A percentile compares a stretch with the other conserved stretches of the same genome.
These are phyloP conservation scores for Pyricularia grisea DNA, from an alignment of 2,329 filamentous ascomycete genomes.

Conservation along the genomic window DNA sequence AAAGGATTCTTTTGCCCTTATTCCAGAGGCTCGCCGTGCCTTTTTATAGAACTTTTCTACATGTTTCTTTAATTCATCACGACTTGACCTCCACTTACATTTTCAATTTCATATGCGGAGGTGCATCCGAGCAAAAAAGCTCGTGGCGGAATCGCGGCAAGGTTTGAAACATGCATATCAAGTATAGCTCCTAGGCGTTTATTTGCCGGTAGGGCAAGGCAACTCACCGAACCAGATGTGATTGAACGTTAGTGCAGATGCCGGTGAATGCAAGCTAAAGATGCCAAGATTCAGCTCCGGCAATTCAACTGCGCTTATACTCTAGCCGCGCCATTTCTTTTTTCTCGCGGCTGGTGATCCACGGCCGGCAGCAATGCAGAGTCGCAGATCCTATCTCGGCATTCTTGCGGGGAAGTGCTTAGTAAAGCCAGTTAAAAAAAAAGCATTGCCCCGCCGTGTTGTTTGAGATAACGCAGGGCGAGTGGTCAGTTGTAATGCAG, in stretches of 20 bases:
- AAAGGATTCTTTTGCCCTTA: neutral
- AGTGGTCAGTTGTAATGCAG: neutral
- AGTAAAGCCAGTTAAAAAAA: neutral
- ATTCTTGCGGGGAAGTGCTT: neutral
- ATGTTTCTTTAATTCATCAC: neutral
- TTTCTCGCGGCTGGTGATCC: neutral
- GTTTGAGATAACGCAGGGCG: neutral
- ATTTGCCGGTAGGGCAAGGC: neutral
- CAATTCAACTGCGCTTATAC: neutral
- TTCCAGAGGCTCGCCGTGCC: neutral
- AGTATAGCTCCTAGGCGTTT: neutral
- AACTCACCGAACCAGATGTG: neutral
- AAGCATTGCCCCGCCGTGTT: no score
- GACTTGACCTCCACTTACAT: neutral
- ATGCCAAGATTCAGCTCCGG: neutral
- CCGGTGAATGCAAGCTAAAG: neutral
- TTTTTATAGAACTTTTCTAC: neutral
- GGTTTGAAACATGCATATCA: neutral
- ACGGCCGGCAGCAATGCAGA: neutral
- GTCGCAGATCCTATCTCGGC: neutral
- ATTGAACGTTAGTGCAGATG: neutral
- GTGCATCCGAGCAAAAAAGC: neutral
- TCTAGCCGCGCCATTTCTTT: neutral
- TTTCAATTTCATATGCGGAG: neutral
- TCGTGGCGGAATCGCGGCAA: neutral